A percentile compares a stretch with the other conserved stretches of the same genome.
Conservation (phyloP, 495 filamentous ascomycete genomes). For the Pseudoneurospora amorphoporcata region DNA sequence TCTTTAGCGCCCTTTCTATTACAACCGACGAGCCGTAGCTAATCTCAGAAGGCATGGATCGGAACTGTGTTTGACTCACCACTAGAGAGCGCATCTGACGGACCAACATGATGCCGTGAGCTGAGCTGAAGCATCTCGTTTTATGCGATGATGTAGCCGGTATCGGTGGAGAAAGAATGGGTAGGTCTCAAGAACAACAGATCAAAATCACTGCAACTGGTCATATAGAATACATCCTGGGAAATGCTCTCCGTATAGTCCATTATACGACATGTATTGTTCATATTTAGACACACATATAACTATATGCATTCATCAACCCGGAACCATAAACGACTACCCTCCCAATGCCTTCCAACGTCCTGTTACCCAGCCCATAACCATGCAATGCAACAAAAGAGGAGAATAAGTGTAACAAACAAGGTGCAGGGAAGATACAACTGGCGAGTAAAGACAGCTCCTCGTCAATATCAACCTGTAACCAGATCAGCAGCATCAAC, state of each 20-base stretch:
- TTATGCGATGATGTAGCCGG: background rate
- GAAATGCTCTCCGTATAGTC: background rate
- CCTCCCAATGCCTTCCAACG: background rate
- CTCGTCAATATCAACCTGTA: background rate
- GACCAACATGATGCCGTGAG: background rate
- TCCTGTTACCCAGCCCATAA: background rate
- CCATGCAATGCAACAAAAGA: background rate
- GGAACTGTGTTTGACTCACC: background rate
- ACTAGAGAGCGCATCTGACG: background rate
- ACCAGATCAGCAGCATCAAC: background rate
- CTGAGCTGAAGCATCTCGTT: background rate
- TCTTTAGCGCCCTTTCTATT: background rate
- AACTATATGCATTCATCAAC: background rate
- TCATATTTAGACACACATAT: background rate
- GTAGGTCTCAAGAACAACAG: background rate
- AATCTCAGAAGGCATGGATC: background rate
- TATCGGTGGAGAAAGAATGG: background rate
- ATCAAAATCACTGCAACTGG: background rate
- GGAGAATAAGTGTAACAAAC: background rate
- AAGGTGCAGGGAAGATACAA: background rate
- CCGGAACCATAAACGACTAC: background rate
- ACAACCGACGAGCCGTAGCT: background rate
- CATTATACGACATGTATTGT: background rate
- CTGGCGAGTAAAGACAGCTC: background rate
- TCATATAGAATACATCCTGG: background rate